Conservation (phyloP, 2,329 filamentous ascomycete species). For the Fusarium subtropicale region DNA sequence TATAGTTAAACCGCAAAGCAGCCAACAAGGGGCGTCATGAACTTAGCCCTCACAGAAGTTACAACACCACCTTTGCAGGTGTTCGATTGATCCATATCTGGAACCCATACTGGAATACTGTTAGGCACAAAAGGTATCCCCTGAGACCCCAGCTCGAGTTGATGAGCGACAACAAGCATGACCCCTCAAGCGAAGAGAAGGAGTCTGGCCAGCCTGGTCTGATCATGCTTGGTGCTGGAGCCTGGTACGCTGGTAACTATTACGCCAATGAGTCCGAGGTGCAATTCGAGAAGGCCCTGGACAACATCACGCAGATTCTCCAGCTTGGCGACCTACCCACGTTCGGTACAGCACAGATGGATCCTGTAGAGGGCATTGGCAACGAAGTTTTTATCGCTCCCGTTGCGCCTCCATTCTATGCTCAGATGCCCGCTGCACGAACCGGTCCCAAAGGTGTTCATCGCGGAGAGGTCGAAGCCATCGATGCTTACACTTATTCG, state of each 20-base stretch:
- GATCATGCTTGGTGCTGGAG: conserved; percentile 45
- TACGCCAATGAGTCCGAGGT: conserved; percentile 20
- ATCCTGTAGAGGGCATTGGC: conserved; percentile 43
- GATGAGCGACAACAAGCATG: conserved; percentile 17
- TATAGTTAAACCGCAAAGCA: conserved; percentile 41
- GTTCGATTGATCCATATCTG: conserved; percentile 67
- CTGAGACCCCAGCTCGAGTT: conserved; percentile 41
- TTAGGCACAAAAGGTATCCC: conserved; percentile 31
- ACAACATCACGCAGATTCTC: conserved; percentile 43
- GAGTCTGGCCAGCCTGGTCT: conserved; percentile 37
- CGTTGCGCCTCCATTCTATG: conserved; percentile 42
- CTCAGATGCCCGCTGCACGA: conserved; percentile 22
- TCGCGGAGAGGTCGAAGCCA: conserved; percentile 42
- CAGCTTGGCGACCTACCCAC: conserved; percentile 34
- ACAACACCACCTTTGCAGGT: conserved; percentile 56
- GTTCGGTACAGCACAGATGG: conserved; percentile 41
- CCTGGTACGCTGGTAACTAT: conserved; percentile 41
- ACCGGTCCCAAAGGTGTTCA: conserved; percentile 39
- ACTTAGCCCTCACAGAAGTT: conserved; percentile 30
- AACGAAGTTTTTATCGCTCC: conserved; percentile 49
- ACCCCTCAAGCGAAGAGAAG: background rate
- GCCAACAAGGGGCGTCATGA: conserved; percentile 22
- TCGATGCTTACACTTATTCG: conserved; percentile 35
- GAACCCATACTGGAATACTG: conserved; percentile 70
- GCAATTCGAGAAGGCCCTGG: conserved; percentile 36